These are phyloP conservation scores for Nothomitra cinnamomea DNA, from an alignment of 2,329 filamentous ascomycete species.

Conservation along the genomic window DNA sequence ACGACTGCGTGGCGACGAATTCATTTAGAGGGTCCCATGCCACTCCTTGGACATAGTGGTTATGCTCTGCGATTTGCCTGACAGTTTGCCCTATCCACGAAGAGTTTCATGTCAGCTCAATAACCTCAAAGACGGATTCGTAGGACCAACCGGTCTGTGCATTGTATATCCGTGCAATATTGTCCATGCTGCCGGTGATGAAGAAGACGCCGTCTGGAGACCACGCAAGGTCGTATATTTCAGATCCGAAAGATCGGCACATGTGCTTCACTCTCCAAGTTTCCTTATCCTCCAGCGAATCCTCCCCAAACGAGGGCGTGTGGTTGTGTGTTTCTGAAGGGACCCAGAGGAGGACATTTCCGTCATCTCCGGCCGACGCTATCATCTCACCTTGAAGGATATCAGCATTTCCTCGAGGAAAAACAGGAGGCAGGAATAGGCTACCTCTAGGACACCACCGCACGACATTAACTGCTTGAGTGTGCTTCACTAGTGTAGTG, in stretches of 20 bases:
- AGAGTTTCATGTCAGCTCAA: slow-evolving; percentile 8
- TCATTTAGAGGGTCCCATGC: slow-evolving; percentile 98
- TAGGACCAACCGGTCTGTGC: slow-evolving; percentile 53
- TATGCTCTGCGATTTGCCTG: slow-evolving; percentile 90
- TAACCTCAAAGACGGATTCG: slow-evolving; percentile 12
- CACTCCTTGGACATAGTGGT: slow-evolving; percentile 95
- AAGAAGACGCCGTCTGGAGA: slow-evolving; percentile 94
- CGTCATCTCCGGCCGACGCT: slow-evolving; percentile 90
- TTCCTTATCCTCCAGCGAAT: slow-evolving; percentile 82
- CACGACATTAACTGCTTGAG: slow-evolving; percentile 94
- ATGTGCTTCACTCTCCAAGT: slow-evolving; percentile 95
- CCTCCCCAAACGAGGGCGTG: slow-evolving; percentile 54
- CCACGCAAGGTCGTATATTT: slow-evolving; percentile 98
- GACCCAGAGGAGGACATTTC: slow-evolving; percentile 92
- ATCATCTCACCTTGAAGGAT: slow-evolving; percentile 62
- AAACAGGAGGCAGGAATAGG: slow-evolving; percentile 10
- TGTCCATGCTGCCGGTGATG: slow-evolving; percentile 99
- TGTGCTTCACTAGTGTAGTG: slow-evolving; percentile 81
- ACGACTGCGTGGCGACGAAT: slow-evolving; percentile 95
- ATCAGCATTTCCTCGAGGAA: slow-evolving; percentile 11
- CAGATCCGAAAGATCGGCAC: slow-evolving; percentile 85
- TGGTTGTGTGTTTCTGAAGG: slow-evolving; percentile 59
- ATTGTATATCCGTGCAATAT: slow-evolving; percentile 93
- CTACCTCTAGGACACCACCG: slow-evolving; percentile 86
- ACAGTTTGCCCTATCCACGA: slow-evolving; percentile 41